Evolutionary conservation across 306 rosid species (phyloP).

Genomic region (Acacia melanoxylon): DNA sequence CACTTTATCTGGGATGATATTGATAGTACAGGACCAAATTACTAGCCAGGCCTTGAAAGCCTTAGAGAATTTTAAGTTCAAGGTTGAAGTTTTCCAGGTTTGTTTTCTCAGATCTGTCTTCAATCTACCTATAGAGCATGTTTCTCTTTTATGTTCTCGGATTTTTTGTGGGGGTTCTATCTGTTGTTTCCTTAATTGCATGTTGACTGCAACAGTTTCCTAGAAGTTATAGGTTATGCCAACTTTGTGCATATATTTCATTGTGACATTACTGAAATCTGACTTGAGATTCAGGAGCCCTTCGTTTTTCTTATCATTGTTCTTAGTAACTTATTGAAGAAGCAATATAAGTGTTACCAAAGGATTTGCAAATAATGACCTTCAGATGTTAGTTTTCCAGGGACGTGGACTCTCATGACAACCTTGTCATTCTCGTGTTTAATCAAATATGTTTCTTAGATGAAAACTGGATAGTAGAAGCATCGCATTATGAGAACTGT

Average conservation of each 20-base stretch:
- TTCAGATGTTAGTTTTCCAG: background rate
- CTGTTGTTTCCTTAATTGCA: background rate
- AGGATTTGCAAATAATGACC: background rate
- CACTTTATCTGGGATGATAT: conserved; percentile 59
- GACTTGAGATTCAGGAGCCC: background rate
- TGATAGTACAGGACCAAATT: conserved; percentile 62
- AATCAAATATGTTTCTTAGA: background rate
- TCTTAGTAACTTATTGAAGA: background rate
- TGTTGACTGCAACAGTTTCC: background rate
- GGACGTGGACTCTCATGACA: background rate
- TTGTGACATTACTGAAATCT: background rate
- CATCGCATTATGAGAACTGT: background rate
- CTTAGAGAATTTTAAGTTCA: conserved; percentile 49
- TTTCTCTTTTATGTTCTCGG: background rate
- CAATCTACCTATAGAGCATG: background rate
- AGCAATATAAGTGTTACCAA: background rate
- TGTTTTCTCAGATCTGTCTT: conserved; percentile 23
- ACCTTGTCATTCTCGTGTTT: background rate
- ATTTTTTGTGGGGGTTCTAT: background rate
- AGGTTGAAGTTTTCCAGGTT: conserved; percentile 94
- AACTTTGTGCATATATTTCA: background rate
- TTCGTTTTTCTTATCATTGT: background rate
- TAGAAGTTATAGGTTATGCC: background rate
- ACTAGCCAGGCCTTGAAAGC: conserved; percentile 84
- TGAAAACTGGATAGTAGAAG: background rate